phyloP scores from a whole-genome alignment of 2,329 filamentous ascomycete species.

The Scleromitrula shiraiana region DNA sequence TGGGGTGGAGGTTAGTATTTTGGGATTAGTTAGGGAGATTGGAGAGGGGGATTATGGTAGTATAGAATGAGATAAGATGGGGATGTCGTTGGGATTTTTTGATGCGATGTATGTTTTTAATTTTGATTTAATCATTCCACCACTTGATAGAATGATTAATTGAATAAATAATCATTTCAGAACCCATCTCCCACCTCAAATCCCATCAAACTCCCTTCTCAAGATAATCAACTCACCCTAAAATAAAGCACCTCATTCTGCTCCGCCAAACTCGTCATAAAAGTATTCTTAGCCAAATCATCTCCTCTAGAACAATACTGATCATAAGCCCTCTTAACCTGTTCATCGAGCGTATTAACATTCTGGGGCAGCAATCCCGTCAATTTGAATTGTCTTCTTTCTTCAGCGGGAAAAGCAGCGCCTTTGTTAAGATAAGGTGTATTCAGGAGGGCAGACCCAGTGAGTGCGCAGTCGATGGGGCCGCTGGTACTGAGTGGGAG shows the following conservation, averaged over 20 bases:
- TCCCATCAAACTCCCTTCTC: too few relatives aligned
- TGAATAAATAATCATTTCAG: too few relatives aligned
- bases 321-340: constrained; percentile 68
- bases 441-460: constrained; percentile 49
- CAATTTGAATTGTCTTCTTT: constrained; percentile 62
- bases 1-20: not conserved
- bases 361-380: constrained; percentile 64
- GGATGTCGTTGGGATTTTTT: too few relatives aligned
- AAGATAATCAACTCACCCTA: constrained; percentile 52
- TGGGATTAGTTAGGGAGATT: too few relatives aligned
- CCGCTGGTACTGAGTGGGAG: constrained; percentile 42
- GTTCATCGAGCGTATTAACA: constrained; percentile 68
- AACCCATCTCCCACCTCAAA: too few relatives aligned
- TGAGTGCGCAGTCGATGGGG: constrained; percentile 42
- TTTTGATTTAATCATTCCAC: not conserved
- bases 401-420: constrained; percentile 63
- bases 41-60: too few relatives aligned
- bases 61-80: too few relatives aligned
- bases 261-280: constrained; percentile 75
- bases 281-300: constrained; percentile 76
- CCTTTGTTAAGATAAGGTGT: constrained; percentile 75
- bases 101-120: too few relatives aligned
- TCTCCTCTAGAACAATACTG: constrained; percentile 60
- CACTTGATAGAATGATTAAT: not conserved
- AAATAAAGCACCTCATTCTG: constrained; percentile 83